Evolutionary conservation across 2,329 filamentous ascomycete species (phyloP).

Genomic region (Ascochyta koolunga): DNA sequence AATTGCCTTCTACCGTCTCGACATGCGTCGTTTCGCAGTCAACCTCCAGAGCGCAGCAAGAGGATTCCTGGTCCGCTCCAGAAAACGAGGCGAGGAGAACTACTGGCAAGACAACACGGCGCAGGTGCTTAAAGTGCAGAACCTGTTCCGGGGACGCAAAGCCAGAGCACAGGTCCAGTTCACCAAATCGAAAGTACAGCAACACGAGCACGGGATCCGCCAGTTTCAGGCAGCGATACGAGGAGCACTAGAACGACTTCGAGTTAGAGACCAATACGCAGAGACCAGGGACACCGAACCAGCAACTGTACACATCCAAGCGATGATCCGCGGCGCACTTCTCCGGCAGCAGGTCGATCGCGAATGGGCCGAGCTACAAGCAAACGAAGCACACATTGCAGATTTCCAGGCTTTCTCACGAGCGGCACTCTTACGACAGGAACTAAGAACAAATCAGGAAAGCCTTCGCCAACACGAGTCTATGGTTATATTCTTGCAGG

Average conservation of each 20-base stretch:
- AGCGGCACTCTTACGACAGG: slow-evolving; percentile 50
- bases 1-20: slow-evolving; percentile 78
- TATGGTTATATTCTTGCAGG: slow-evolving; percentile 64
- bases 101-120: slow-evolving; percentile 73
- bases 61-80: slow-evolving; percentile 74
- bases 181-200: slow-evolving; percentile 55
- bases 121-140: slow-evolving; percentile 81
- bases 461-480: slow-evolving; percentile 48
- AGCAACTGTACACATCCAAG: slow-evolving; percentile 59
- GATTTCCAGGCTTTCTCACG: slow-evolving; percentile 51
- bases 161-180: slow-evolving; percentile 53
- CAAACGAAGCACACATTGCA: slow-evolving; percentile 58
- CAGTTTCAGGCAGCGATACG: slow-evolving; percentile 64
- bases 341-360: slow-evolving; percentile 62
- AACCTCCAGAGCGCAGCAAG: slow-evolving; percentile 79
- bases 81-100: slow-evolving; percentile 66
- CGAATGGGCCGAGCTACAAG: slow-evolving; percentile 40
- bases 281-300: slow-evolving; percentile 68
- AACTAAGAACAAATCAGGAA: slow-evolving; percentile 43
- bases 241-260: slow-evolving; percentile 52
- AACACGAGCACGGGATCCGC: slow-evolving; percentile 53
- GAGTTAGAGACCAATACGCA: slow-evolving; percentile 60
- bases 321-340: slow-evolving; percentile 69
- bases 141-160: slow-evolving; percentile 72
- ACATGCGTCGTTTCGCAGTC: slow-evolving; percentile 81